Conservation (phyloP, 495 filamentous ascomycete species). For the Neurospora africana region DNA sequence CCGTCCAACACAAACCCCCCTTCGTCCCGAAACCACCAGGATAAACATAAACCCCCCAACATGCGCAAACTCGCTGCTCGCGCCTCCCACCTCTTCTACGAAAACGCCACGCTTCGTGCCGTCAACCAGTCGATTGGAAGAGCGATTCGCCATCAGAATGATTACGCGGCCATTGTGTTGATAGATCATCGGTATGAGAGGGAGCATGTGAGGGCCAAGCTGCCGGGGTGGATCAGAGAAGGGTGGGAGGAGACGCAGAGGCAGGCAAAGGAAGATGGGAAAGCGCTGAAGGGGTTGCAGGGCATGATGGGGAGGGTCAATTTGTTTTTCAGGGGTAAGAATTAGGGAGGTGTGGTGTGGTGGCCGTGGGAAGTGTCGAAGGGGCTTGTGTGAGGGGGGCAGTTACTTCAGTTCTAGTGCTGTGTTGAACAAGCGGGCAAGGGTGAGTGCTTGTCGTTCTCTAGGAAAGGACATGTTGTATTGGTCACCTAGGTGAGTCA, state of each 20-base stretch:
- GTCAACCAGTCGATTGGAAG: constrained; percentile 95
- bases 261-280: constrained; percentile 27
- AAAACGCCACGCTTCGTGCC: constrained; percentile 91
- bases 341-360: background rate
- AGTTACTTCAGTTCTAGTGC: background rate
- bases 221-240: constrained; percentile 79
- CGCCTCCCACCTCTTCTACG: constrained; percentile 53
- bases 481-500: background rate
- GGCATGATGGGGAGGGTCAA: constrained; percentile 46
- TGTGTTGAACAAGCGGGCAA: background rate
- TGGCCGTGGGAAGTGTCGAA: too few species aligned
- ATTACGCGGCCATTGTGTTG: constrained; percentile 85
- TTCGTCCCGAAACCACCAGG: background rate
- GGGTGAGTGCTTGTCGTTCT: background rate
- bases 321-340: constrained; percentile 45
- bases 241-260: constrained; percentile 19
- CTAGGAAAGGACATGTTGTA: background rate
- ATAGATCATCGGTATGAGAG: constrained; percentile 67
- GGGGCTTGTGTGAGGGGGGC: background rate
- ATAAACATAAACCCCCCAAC: background rate
- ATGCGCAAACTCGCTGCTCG: background rate
- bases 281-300: constrained; percentile 35
- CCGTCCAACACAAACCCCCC: background rate
- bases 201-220: constrained; percentile 59
- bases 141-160: constrained; percentile 76